Evolutionary conservation across 2,329 filamentous ascomycete species (phyloP).

Genomic region (Phialemonium atrogriseum): DNA sequence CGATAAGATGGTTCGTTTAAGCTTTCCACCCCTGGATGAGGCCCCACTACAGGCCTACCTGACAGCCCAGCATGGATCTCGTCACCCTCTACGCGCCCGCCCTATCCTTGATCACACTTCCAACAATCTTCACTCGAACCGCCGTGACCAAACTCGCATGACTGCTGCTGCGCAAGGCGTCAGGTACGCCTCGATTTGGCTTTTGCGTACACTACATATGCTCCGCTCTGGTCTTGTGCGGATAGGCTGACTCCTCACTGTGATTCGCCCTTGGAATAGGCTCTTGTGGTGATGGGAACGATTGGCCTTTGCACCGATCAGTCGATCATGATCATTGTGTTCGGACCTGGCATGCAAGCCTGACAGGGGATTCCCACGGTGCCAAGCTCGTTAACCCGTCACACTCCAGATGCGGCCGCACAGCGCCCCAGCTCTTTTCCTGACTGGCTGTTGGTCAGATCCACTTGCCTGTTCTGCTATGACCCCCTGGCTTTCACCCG

Average conservation of each 20-base stretch:
- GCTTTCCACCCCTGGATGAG: too few species aligned
- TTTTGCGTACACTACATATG: neutral
- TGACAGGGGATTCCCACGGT: too few species aligned
- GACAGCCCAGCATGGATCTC: neutral
- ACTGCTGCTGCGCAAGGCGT: neutral
- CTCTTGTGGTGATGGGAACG: neutral
- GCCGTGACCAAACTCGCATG: neutral
- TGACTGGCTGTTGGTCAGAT: neutral
- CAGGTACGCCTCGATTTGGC: neutral
- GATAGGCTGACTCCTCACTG: neutral
- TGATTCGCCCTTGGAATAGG: neutral
- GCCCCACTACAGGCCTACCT: too few species aligned
- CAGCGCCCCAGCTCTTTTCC: constrained; percentile 2
- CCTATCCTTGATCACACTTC: neutral
- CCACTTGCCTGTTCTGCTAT: constrained; percentile 1
- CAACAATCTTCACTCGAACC: neutral
- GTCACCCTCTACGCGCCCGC: neutral
- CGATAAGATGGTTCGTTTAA: too few species aligned
- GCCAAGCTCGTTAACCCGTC: too few species aligned
- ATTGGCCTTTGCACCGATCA: neutral
- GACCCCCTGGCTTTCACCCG: neutral
- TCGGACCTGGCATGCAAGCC: neutral
- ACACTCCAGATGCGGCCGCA: constrained; percentile 4
- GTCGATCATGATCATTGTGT: neutral
- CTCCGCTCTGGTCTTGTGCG: neutral